Base-by-base conservation (phyloP, 1,284 basidiomycete species). In the Austroboletus niveus region DNA sequence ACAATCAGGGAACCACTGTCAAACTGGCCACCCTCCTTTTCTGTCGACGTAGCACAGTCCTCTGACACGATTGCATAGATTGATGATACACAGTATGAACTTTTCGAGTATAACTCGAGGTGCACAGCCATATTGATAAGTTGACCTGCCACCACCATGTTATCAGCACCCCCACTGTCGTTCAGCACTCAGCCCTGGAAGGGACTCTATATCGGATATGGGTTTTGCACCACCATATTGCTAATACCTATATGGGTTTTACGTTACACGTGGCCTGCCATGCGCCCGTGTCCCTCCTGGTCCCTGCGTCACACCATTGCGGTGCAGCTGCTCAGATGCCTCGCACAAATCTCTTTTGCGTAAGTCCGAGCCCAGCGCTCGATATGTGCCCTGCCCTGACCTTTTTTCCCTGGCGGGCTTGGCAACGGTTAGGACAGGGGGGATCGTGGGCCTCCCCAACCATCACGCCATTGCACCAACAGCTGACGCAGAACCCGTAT, bases 191-290 rank as follows among this genome's bases (percentile, higher is more conserved):
- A 70, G 44, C 68, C 67, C 2, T 53, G 61, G 54, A 66, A 61
- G 47, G 54, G 53, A 14, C 39, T 70, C 42, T 51, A 6, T 6
- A 29, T 80, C 29, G 56, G 65, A 7, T 77, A 73, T 59, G 68
- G 74, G 41, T 42, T 76, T n/a, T 31, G 77, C 15, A 57, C 72
- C 2, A 41, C 75, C n/a, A 65, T 79, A 50, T 40, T 81, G 30
- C 73, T 75, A 17, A 47, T 80, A 47, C 81, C 81, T 2, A 58
- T 75, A 47, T 82, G 81, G 79, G 49, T 47, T 4, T 40, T 71
- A 15, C 51, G 51, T 24, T 63, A 61, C 38, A 38, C 60, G n/a
- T 56, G 56, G 8, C 59, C 57, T n/a, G 61, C 55, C 20, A 52
- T 48, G 29, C 63, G 69, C 17, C 65, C 65, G 29, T 51, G 57